phyloP scores from a whole-genome alignment of 108 stramenopile genomes.

The Cyclotella cryptica region DNA sequence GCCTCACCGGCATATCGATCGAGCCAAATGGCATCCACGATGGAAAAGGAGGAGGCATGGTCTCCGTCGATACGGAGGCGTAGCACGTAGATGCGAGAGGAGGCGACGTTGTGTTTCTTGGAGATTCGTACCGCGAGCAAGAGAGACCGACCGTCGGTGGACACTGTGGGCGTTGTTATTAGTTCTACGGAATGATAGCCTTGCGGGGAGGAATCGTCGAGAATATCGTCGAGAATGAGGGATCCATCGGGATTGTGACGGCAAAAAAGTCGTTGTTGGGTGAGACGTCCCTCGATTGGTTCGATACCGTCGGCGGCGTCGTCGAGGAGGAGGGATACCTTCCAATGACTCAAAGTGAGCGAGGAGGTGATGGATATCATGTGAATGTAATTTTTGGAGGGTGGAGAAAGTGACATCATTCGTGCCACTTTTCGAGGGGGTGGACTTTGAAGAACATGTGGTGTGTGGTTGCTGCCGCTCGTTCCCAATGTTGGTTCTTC shows the following conservation, averaged over 20 bases:
- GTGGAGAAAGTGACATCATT: background rate
- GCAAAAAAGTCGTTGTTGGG: conserved; percentile 1
- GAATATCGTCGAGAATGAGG: background rate
- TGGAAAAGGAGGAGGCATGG: background rate
- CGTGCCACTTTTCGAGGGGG: background rate
- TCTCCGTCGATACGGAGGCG: conserved; percentile 7
- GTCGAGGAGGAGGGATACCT: background rate
- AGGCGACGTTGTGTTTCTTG: background rate
- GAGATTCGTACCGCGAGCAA: conserved; percentile 23
- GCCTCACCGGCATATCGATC: conserved; percentile 36
- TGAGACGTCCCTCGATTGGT: background rate
- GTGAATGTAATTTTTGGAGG: background rate
- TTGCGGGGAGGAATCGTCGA: background rate
- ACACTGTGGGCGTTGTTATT: conserved; percentile 7
- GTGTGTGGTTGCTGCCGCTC: too few relatives aligned
- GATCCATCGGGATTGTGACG: background rate
- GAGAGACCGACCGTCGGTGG: conserved; percentile 4
- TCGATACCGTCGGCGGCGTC: background rate
- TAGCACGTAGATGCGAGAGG: conserved; percentile 22
- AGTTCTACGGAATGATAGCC: conserved; percentile 28
- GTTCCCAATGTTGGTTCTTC: background rate
- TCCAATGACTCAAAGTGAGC: background rate
- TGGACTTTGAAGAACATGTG: background rate
- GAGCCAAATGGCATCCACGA: conserved; percentile 40
- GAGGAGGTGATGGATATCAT: background rate